Evolutionary conservation across 768 basidiomycete species (phyloP).

Genomic region (Rossbeevera mucosa): DNA sequence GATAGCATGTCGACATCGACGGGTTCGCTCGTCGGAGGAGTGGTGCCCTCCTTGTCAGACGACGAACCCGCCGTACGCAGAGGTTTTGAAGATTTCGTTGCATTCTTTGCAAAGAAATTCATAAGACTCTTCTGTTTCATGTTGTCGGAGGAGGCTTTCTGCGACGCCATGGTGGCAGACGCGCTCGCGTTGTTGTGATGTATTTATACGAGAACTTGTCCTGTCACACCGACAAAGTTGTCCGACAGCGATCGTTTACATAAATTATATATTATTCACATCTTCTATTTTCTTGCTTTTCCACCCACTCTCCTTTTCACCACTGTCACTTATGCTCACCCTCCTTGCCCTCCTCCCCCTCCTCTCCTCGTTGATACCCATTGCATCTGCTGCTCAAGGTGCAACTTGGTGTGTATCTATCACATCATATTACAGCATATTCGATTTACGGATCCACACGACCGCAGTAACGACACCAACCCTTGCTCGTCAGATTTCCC

Average conservation of each 20-base stretch:
- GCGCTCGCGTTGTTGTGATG: slow-evolving; percentile 7
- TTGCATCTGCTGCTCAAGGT: slow-evolving; percentile 20
- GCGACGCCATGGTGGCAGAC: slow-evolving; percentile 13
- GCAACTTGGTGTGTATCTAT: slow-evolving; percentile 23
- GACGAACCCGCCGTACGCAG: slow-evolving; percentile 37
- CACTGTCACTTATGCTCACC: slow-evolving; percentile 20
- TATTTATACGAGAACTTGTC: slow-evolving; percentile 14
- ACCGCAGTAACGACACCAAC: slow-evolving; percentile 34
- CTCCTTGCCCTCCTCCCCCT: slow-evolving; percentile 18
- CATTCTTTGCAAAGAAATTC: slow-evolving; percentile 54
- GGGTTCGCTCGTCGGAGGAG: slow-evolving; percentile 71
- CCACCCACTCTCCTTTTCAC: slow-evolving; percentile 13
- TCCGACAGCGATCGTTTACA: not conserved
- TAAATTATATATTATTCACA: not conserved
- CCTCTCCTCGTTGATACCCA: slow-evolving; percentile 13
- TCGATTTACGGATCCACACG: not conserved
- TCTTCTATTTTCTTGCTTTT: not conserved
- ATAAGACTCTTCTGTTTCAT: slow-evolving; percentile 73
- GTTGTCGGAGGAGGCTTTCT: slow-evolving; percentile 34
- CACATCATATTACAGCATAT: not conserved
- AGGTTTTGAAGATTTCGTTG: slow-evolving; percentile 16
- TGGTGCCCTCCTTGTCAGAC: slow-evolving; percentile 47
- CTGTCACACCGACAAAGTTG: not conserved
- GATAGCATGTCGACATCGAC: slow-evolving; percentile 73
- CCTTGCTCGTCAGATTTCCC: slow-evolving; percentile 36